Base-by-base conservation (phyloP, 2,329 filamentous ascomycete genomes). In the Talaromyces rugulosus region DNA sequence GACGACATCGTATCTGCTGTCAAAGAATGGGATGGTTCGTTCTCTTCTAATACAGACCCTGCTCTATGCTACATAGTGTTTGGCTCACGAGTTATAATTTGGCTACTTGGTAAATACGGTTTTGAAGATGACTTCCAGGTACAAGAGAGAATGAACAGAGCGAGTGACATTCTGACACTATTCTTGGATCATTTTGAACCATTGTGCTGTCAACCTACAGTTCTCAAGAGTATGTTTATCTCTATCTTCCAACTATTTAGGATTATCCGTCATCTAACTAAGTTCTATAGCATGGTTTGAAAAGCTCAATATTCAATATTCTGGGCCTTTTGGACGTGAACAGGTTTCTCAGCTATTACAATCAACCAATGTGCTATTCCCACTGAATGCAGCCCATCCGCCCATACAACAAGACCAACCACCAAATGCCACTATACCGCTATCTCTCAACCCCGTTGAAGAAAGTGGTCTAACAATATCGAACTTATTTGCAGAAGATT, bases 21-120 rank as follows among this genome's bases (percentile, higher is more conserved):
- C 1, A 66, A 66, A 27, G 67, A 77, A 31, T 77, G 74, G 74
- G 66, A 74, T 52, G 70, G 66, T 36, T 64, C 68, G 5, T 71
- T 69, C 47, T 72, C 66, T 28, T 62, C 68, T 34, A 66, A 64
- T 4, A 72, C 74, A 5, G 73, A 76, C 53, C 74, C 74, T 6
- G 74, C 73, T 23, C 69, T 75, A 53, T 71, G 69, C 42, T 69
- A 75, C 33, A 74, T 72, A 23, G 62, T 70, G 16, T 71, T 70
- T 36, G 63, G 66, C 8, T 67, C 69, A 16, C 66, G 75, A 7
- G 66, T 68, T 74, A 8, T 61, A 72, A 8, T 65, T 74, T 62
- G 60, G 75, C 2, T 72, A 74, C 31, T 34, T 14, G 52, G 52
- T 14, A 33, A 31, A 34, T 54, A 30, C 27, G 52, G 52, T 14